These are phyloP conservation scores for Lolium perenne DNA, from an alignment of 176 grass and related monocot genomes.

Conservation along the genomic window DNA sequence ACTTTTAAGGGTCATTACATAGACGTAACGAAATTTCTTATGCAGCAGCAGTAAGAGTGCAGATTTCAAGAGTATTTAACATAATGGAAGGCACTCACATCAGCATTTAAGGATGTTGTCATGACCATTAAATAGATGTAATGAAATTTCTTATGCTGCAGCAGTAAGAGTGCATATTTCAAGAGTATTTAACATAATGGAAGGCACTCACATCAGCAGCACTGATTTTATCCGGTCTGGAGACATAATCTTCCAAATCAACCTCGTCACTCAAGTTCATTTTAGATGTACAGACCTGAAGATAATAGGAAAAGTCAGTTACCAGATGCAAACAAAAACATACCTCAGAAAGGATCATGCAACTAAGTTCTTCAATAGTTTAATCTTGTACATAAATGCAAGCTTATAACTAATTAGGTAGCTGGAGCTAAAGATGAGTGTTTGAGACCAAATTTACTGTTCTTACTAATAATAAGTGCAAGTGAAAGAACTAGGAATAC, in stretches of 20 bases:
- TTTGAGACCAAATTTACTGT: not conserved
- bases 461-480: not conserved
- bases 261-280: constrained; percentile 98
- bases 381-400: not conserved
- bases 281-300: constrained; percentile 90
- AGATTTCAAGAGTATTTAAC: not conserved
- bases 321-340: not conserved
- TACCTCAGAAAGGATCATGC: not conserved
- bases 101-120: constrained; percentile 41
- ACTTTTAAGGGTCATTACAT: not conserved
- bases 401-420: not conserved
- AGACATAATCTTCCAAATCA: constrained; percentile 98
- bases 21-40: not conserved
- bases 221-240: constrained; percentile 96
- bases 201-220: constrained; percentile 81
- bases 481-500: not conserved
- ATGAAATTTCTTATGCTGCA: not conserved
- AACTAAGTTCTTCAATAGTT: not conserved
- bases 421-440: not conserved
- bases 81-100: constrained; percentile 60
- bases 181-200: not conserved
- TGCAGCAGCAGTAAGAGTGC: not conserved
- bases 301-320: not conserved
- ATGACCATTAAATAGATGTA: not conserved
- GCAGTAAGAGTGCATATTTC: not conserved